Base-by-base conservation (phyloP, 1,139 yeast genomes). In the Meyerozyma carpophila region DNA sequence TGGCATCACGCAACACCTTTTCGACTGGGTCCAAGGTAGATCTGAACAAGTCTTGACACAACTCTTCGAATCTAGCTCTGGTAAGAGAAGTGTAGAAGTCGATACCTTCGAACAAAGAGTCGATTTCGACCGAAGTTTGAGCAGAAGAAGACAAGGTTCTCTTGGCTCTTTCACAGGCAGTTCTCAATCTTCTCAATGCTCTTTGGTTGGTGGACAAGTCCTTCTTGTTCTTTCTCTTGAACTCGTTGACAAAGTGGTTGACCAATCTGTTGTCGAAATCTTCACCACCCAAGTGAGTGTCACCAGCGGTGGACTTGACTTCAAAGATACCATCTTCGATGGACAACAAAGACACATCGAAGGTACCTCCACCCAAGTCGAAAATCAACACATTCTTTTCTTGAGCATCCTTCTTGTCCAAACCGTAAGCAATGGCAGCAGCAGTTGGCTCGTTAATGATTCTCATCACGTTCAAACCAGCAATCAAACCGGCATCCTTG, bases 301-400 rank as follows among this genome's bases (percentile, higher is more conserved):
- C 96, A 84, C 97, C 97, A 48, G 96, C 96, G 57, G 97, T 90
- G 51, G 97, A 91, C 79, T 89, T 88, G 61, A 90, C 97, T 72
- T 90, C 95, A 68, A 90, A 90, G 57, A 90, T 87, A 80, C 97
- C 97, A 54, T 89, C 96, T 69, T 90, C 95, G 66, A 90, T 90
- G 45, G 93, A 84, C 58, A 90, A 78, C 56, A 90, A 77, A 37
- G 97, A 90, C 46, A 90, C 97, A 86, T 90, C 97, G 70, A 90
- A 90, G 61, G 97, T 90, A 79, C 97, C 97, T 77, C 97, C 97
- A 81, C 97, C 97, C 63, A 90, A 79, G 71, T 90, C 97, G 71
- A 89, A 90, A 61, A 90, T 89, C 63, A 90, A 79, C 47, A 90
- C 94, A 64, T 88, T 84, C 76, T 88, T 88, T 73, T 70, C 75